A percentile compares a stretch with the other conserved stretches of the same genome.
Evolutionary conservation across 768 basidiomycete genomes (phyloP).

Genomic region (Lyophyllum atratum): DNA sequence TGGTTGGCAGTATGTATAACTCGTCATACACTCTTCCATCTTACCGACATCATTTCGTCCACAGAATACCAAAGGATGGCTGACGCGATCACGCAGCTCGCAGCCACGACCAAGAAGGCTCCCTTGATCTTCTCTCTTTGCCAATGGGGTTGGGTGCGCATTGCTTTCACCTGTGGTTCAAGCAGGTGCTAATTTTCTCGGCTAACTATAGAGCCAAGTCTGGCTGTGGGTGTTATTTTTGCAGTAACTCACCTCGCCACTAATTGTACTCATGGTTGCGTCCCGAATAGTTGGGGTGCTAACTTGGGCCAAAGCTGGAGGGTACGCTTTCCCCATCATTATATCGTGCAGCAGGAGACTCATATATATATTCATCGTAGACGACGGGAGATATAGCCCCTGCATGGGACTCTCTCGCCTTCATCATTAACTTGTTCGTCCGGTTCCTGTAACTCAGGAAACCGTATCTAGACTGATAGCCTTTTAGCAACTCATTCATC

Average conservation of each 20-base stretch:
- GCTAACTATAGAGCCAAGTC: slow-evolving; percentile 46
- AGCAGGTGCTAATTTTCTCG: not conserved
- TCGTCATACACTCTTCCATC: not conserved
- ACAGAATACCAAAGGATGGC: slow-evolving; percentile 57
- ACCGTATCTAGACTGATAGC: not conserved
- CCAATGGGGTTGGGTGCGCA: slow-evolving; percentile 63
- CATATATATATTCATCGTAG: slow-evolving; percentile 28
- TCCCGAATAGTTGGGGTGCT: slow-evolving; percentile 46
- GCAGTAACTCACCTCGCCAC: not conserved
- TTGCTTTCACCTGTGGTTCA: not conserved
- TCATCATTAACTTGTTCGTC: slow-evolving; percentile 60
- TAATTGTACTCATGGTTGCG: not conserved
- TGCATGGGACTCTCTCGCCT: slow-evolving; percentile 54
- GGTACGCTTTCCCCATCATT: not conserved
- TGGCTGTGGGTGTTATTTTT: slow-evolving; percentile 39
- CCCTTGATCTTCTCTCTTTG: slow-evolving; percentile 63
- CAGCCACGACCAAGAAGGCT: slow-evolving; percentile 42
- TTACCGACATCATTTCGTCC: not conserved
- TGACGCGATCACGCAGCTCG: slow-evolving; percentile 53
- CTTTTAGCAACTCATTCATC: slow-evolving; percentile 62
- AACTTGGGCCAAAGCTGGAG: slow-evolving; percentile 69
- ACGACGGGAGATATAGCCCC: slow-evolving; percentile 54
- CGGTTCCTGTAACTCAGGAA: not conserved
- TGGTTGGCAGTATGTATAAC: slow-evolving; percentile 50
- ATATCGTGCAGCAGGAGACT: not conserved